Conservation (phyloP, 1,139 yeast species). For the Saccharomyces hybrid region DNA sequence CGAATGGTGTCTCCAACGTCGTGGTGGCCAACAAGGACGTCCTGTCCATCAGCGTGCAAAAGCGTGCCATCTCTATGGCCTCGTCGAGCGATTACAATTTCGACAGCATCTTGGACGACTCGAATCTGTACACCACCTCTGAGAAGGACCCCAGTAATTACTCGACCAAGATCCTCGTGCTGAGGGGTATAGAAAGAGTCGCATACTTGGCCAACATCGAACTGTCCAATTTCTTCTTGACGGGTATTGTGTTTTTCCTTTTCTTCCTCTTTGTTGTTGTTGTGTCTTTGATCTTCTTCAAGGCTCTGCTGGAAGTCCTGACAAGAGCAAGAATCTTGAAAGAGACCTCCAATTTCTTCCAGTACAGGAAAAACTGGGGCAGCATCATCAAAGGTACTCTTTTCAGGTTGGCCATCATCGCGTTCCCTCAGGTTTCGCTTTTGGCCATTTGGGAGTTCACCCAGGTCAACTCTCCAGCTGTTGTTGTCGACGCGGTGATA, state of each 20-base stretch:
- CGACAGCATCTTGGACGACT: constrained; percentile 43
- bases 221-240: constrained; percentile 74
- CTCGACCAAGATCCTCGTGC: constrained; percentile 60
- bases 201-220: constrained; percentile 80
- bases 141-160: constrained; percentile 47
- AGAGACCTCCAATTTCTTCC: constrained; percentile 53
- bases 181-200: constrained; percentile 90
- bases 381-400: constrained; percentile 79
- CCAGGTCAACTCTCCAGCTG: constrained; percentile 74
- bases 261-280: constrained; percentile 71
- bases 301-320: constrained; percentile 65
- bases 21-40: constrained; percentile 50
- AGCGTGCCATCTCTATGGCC: constrained; percentile 26
- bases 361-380: constrained; percentile 76
- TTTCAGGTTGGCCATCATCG: constrained; percentile 70
- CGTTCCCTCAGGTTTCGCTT: constrained; percentile 79
- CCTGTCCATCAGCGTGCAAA: constrained; percentile 69
- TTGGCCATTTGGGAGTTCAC: constrained; percentile 87
- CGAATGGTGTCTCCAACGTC: constrained; percentile 84
- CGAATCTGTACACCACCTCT: constrained; percentile 58
- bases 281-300: constrained; percentile 57
- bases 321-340: constrained; percentile 54
- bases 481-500: constrained; percentile 69
- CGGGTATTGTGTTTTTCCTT: constrained; percentile 79
- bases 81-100: constrained; percentile 37